A percentile compares a stretch with the other conserved stretches of the same genome.
Evolutionary conservation across 2,329 filamentous ascomycete species (phyloP).

Genomic region (Pseudogymnoascus sp.): DNA sequence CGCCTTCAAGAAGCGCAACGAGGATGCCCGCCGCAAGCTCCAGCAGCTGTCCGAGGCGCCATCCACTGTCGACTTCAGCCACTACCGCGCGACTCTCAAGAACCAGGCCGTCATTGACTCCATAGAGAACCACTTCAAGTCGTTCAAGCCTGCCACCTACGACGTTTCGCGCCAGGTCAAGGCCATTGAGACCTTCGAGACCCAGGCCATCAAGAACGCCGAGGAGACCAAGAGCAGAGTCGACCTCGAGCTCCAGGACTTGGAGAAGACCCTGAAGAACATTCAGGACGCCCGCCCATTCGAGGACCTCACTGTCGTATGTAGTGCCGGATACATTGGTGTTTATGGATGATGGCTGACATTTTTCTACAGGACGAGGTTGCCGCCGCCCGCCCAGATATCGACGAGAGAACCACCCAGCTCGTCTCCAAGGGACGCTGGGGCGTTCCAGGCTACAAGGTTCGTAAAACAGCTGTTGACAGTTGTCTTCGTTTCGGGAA

Average conservation of each 20-base stretch:
- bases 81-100: slow-evolving; percentile 89
- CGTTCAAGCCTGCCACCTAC: slow-evolving; percentile 88
- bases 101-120: slow-evolving; percentile 93
- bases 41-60: slow-evolving; percentile 74
- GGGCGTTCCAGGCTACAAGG: slow-evolving; percentile 98
- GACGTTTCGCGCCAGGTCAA: slow-evolving; percentile 91
- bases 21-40: slow-evolving; percentile 93
- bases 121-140: slow-evolving; percentile 90
- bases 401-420: slow-evolving; percentile 92
- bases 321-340: slow-evolving; percentile 77
- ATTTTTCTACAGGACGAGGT: slow-evolving; percentile 70
- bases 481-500: background rate
- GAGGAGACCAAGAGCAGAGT: slow-evolving; percentile 95
- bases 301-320: slow-evolving; percentile 93
- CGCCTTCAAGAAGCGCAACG: slow-evolving; percentile 99
- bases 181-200: slow-evolving; percentile 96
- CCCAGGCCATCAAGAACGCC: slow-evolving; percentile 92
- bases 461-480: slow-evolving; percentile 36
- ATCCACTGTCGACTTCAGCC: slow-evolving; percentile 80
- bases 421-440: slow-evolving; percentile 97
- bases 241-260: slow-evolving; percentile 85
- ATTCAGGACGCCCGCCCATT: slow-evolving; percentile 94
- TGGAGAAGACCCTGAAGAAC: slow-evolving; percentile 92
- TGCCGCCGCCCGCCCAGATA: slow-evolving; percentile 85
- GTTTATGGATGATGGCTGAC: slow-evolving; percentile 11